These are phyloP conservation scores for Metschnikowia colocasiae DNA, from an alignment of 805 yeast species.

Conservation along the genomic window DNA sequence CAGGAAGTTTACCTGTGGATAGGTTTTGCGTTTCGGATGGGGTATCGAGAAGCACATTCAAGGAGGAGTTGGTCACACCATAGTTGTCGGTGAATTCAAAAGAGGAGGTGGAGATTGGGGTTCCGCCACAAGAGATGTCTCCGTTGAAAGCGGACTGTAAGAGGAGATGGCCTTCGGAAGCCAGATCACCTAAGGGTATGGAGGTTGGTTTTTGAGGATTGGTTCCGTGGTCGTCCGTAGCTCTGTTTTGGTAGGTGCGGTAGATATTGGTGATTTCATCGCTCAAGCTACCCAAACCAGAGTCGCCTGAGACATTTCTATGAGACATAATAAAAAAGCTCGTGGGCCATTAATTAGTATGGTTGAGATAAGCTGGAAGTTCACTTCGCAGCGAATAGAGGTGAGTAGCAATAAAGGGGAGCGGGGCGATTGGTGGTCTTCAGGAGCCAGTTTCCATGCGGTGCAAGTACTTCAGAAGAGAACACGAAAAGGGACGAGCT, in stretches of 20 bases:
- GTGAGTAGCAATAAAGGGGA: conserved; percentile 2
- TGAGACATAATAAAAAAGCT: conserved; percentile 2
- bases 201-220: not conserved
- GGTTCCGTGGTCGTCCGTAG: not conserved
- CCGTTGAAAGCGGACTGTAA: conserved; percentile 9
- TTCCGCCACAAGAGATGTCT: conserved; percentile 25
- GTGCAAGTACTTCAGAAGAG: not conserved
- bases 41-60: conserved; percentile 34
- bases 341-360: not conserved
- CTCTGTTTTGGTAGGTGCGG: conserved; percentile 6
- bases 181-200: not conserved
- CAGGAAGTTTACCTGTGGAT: conserved; percentile 5
- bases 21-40: conserved; percentile 21
- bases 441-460: not conserved
- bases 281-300: conserved; percentile 16
- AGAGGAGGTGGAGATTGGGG: conserved; percentile 28
- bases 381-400: conserved; percentile 1
- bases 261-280: conserved; percentile 16
- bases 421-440: not conserved
- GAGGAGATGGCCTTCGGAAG: not conserved
- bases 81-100: conserved; percentile 31
- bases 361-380: not conserved
- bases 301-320: conserved; percentile 7
- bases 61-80: conserved; percentile 31
- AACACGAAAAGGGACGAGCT: not conserved